These are phyloP conservation scores for Arabidopsis thaliana DNA, from an alignment of 345 rosid species.

Conservation along the genomic window DNA sequence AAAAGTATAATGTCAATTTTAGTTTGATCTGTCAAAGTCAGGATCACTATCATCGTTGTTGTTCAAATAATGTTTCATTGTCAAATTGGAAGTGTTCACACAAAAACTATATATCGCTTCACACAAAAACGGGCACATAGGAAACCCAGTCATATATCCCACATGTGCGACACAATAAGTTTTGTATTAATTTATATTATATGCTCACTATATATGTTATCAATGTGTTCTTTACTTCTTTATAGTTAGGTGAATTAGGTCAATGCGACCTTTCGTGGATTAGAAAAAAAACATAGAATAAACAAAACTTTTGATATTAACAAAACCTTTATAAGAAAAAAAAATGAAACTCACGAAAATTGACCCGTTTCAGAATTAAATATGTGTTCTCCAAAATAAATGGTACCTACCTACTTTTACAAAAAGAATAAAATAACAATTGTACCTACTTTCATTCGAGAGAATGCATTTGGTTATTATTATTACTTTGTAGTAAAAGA, in stretches of 20 bases:
- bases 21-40: neutral
- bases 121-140: neutral
- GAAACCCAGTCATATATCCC: constrained; percentile 9
- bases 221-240: constrained; percentile 6
- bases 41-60: neutral
- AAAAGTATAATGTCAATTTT: neutral
- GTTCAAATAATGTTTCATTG: constrained; percentile 2
- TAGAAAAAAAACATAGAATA: constrained; percentile 1
- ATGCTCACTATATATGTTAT: constrained; percentile 1
- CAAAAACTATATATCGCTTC: neutral
- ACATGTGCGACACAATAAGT: constrained; percentile 27
- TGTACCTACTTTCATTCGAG: constrained; percentile 36
- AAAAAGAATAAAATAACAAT: constrained; percentile 6
- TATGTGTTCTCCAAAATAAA: constrained; percentile 23
- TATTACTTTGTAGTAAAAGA: neutral
- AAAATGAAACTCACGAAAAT: neutral
- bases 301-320: constrained; percentile 8
- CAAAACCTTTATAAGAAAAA: neutral
- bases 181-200: neutral
- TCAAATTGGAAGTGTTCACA: constrained; percentile 15
- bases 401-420: constrained; percentile 33
- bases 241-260: constrained; percentile 43
- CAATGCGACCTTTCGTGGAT: constrained; percentile 32
- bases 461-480: constrained; percentile 19
- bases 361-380: constrained; percentile 28